Conservation (phyloP, 306 rosid species). For the Begonia fuchsioides region DNA sequence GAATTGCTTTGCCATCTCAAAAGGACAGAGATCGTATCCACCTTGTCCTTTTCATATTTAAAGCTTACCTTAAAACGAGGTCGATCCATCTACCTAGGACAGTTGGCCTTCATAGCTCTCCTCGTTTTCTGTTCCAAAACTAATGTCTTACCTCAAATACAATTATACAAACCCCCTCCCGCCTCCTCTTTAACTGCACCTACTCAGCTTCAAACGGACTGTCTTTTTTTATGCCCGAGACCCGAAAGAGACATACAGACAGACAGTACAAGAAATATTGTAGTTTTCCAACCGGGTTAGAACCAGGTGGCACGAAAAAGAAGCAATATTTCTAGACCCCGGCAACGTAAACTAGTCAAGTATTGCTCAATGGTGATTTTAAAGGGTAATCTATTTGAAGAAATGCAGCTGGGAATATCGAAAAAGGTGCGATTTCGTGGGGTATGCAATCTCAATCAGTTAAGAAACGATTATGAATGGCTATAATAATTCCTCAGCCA, state of each 20-base stretch:
- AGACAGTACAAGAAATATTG: no score
- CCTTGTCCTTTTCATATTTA: neutral
- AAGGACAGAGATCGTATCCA: neutral
- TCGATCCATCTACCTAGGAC: neutral
- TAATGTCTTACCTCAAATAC: no score
- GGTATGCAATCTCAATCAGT: constrained; percentile 57
- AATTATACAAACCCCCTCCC: no score
- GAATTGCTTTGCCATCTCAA: neutral
- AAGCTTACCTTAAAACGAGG: neutral
- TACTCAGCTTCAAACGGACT: no score
- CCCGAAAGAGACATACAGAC: no score
- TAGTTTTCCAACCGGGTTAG: no score
- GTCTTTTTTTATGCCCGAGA: no score
- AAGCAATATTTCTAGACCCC: constrained; percentile 19
- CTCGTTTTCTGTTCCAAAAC: neutral
- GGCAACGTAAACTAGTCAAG: constrained; percentile 7
- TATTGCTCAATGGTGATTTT: constrained; percentile 25
- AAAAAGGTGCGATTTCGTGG: constrained; percentile 48
- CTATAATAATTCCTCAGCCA: constrained; percentile 3
- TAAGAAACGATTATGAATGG: constrained; percentile 30
- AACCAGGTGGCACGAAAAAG: neutral
- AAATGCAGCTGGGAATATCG: constrained; percentile 22
- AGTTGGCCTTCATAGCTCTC: neutral
- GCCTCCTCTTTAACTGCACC: no score
- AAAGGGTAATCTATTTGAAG: constrained; percentile 21